Evolutionary conservation across 768 basidiomycete species (phyloP).

Genomic region (Psilocybe tampanensis): DNA sequence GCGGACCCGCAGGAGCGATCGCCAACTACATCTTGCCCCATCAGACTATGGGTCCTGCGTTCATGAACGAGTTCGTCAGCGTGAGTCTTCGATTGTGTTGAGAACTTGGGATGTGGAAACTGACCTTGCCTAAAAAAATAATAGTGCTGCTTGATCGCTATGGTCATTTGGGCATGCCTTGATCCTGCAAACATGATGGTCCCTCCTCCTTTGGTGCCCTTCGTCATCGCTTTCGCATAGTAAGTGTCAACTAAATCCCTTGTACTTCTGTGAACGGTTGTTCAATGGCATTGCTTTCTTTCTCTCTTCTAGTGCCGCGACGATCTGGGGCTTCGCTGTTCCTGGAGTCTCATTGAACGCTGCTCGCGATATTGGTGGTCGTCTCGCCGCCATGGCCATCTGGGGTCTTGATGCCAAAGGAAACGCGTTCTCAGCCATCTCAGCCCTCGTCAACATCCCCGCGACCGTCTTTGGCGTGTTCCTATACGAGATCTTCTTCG

Average conservation of each 20-base stretch:
- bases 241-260: conserved; percentile 30
- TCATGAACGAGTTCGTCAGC: conserved; percentile 59
- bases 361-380: conserved; percentile 68
- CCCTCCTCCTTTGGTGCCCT: conserved; percentile 53
- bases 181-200: conserved; percentile 63
- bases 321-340: conserved; percentile 63
- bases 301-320: conserved; percentile 41
- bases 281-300: neutral
- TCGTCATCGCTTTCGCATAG: conserved; percentile 61
- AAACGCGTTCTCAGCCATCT: conserved; percentile 57
- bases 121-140: too few relatives aligned
- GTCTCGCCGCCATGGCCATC: conserved; percentile 59
- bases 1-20: conserved; percentile 54
- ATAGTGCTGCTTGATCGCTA: conserved; percentile 44
- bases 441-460: conserved; percentile 68
- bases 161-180: conserved; percentile 51
- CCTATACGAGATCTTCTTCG: conserved; percentile 58
- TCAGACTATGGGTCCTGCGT: conserved; percentile 42
- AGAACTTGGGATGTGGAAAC: too few relatives aligned
- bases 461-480: conserved; percentile 56
- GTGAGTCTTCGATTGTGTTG: conserved; percentile 31
- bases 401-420: conserved; percentile 59
- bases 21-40: conserved; percentile 50
- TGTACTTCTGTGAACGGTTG: conserved; percentile 1
- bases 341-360: conserved; percentile 61